Percentiles rank a stretch among this genome's conserved stretches.
Evolutionary conservation across 2,329 filamentous ascomycete species (phyloP).

Genomic region (Ceratocystis huliohia): DNA sequence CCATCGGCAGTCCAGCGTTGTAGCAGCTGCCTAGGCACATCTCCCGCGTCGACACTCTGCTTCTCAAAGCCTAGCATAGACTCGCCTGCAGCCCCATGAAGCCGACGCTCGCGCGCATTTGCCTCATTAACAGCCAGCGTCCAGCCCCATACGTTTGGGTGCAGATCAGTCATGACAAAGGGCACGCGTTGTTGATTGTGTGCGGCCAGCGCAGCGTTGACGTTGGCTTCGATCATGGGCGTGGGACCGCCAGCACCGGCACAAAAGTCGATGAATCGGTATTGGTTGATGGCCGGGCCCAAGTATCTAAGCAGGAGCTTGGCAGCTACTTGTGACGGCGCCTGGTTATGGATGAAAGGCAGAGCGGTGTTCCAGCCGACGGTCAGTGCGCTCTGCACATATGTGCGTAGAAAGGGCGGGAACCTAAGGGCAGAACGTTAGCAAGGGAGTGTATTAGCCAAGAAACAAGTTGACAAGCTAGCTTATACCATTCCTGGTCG

Average conservation of each 20-base stretch:
- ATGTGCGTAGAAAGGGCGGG: slow-evolving; percentile 49
- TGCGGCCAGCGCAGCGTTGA: slow-evolving; percentile 34
- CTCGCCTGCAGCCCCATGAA: slow-evolving; percentile 27
- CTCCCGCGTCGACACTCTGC: slow-evolving; percentile 51
- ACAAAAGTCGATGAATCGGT: slow-evolving; percentile 63
- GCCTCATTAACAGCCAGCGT: slow-evolving; percentile 29
- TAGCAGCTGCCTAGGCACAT: slow-evolving; percentile 41
- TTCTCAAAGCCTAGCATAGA: slow-evolving; percentile 43
- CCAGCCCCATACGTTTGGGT: slow-evolving; percentile 52
- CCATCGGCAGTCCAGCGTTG: slow-evolving; percentile 25
- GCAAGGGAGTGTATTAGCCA: not conserved
- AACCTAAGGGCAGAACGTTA: slow-evolving; percentile 37
- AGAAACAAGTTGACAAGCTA: slow-evolving; percentile 8
- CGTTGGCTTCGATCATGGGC: slow-evolving; percentile 45
- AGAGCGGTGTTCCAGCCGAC: slow-evolving; percentile 49
- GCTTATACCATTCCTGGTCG: slow-evolving; percentile 49
- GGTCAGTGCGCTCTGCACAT: slow-evolving; percentile 52
- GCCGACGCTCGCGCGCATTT: slow-evolving; percentile 25
- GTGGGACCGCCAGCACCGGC: slow-evolving; percentile 62
- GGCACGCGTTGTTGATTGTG: slow-evolving; percentile 25
- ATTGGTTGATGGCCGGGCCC: slow-evolving; percentile 34
- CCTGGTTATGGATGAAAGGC: slow-evolving; percentile 43
- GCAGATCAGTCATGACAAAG: slow-evolving; percentile 54
- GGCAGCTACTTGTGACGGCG: slow-evolving; percentile 50
- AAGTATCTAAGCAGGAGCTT: slow-evolving; percentile 41